A percentile compares a stretch with the other conserved stretches of the same genome.
Evolutionary conservation across 805 yeast species (phyloP).

Genomic region (Teunomyces kruisii): DNA sequence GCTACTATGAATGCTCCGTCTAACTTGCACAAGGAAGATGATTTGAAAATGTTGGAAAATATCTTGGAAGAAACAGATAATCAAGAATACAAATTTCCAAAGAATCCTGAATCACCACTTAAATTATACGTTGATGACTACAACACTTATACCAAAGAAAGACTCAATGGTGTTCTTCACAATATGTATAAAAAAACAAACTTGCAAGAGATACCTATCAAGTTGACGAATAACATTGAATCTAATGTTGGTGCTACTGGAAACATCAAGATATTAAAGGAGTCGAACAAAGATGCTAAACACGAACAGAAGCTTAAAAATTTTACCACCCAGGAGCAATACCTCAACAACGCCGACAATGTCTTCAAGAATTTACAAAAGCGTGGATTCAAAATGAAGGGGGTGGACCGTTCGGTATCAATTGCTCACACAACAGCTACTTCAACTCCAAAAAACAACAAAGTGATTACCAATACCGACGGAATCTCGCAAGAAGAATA

Average conservation of each 20-base stretch:
- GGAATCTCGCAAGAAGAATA: constrained; percentile 16
- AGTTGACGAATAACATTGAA: background rate
- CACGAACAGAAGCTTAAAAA: constrained; percentile 22
- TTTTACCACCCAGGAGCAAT: constrained; percentile 37
- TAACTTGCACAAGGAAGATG: background rate
- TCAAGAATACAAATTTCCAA: constrained; percentile 16
- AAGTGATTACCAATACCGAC: constrained; percentile 12
- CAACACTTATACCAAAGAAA: constrained; percentile 41
- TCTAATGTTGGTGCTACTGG: background rate
- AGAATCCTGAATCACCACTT: constrained; percentile 41
- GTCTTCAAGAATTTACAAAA: constrained; percentile 39
- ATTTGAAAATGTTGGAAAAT: constrained; percentile 12
- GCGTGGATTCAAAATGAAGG: constrained; percentile 24
- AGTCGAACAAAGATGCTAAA: constrained; percentile 16
- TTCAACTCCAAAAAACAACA: constrained; percentile 37
- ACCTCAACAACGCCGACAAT: constrained; percentile 37
- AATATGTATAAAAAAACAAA: constrained; percentile 19
- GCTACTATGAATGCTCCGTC: constrained; percentile 17
- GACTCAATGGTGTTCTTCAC: constrained; percentile 25
- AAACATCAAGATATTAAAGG: background rate
- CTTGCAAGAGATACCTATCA: constrained; percentile 7
- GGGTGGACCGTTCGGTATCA: constrained; percentile 10
- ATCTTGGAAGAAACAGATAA: constrained; percentile 22
- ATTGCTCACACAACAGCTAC: constrained; percentile 31
- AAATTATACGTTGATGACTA: constrained; percentile 39